These are phyloP conservation scores for Russula sp. DNA, from an alignment of 768 basidiomycete species.

Conservation along the genomic window DNA sequence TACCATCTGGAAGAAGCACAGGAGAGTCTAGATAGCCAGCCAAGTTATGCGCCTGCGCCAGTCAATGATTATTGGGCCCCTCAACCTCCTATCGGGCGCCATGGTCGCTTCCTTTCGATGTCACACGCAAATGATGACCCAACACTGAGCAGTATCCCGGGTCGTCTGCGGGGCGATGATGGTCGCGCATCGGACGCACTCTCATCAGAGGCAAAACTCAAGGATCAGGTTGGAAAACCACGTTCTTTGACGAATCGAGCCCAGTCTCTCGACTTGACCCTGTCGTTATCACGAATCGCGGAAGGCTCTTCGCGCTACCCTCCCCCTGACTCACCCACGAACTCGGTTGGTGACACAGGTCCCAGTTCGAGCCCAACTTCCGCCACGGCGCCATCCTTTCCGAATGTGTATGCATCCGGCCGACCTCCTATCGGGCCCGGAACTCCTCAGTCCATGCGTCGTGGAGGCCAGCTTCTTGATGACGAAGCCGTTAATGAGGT, in stretches of 20 bases:
- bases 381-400: constrained; percentile 74
- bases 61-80: constrained; percentile 75
- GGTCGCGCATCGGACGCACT: constrained; percentile 84
- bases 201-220: constrained; percentile 71
- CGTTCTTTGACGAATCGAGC: constrained; percentile 83
- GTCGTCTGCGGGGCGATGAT: constrained; percentile 66
- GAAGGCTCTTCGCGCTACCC: constrained; percentile 60
- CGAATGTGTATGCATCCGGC: constrained; percentile 69
- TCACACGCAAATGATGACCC: constrained; percentile 29
- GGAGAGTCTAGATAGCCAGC: constrained; percentile 49
- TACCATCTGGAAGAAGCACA: constrained; percentile 76
- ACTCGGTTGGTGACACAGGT: constrained; percentile 69
- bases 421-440: constrained; percentile 38
- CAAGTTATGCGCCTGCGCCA: constrained; percentile 53
- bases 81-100: constrained; percentile 68
- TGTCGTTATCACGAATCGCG: constrained; percentile 77
- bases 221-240: constrained; percentile 71
- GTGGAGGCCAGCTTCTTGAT: constrained; percentile 41
- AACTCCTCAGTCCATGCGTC: constrained; percentile 33
- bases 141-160: constrained; percentile 57
- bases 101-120: constrained; percentile 30
- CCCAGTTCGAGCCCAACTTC: constrained; percentile 79
- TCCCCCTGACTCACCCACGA: constrained; percentile 78
- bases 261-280: constrained; percentile 84
- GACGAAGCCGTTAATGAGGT: constrained; percentile 66